Base-by-base conservation (phyloP, 2,329 filamentous ascomycete genomes). In the Aureobasidium sp. region DNA sequence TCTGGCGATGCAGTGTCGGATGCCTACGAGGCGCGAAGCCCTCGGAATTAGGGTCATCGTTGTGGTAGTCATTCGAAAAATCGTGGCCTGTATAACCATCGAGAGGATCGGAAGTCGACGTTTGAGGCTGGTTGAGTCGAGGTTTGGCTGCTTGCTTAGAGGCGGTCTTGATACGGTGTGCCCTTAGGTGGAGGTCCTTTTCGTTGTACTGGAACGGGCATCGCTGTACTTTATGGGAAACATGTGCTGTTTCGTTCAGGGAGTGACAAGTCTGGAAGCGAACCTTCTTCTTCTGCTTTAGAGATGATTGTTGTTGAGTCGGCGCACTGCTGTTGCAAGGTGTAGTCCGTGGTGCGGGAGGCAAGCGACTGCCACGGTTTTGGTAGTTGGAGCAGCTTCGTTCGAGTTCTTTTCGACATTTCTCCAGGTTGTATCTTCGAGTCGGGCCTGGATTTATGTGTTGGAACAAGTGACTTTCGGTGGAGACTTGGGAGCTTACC, bases 341-440 rank as follows among this genome's bases (percentile, higher is more conserved):
- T 25, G 40, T 45, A 11, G 53, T 37, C 10, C 23, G 38, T 21
- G 21, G 40, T 25, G 38, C 17, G 13, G 53, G 40, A 57, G 29
- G 53, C 3, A n/a, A 38, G 15, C 27, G 10, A n/a, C 27, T 37
- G 29, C n/a, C 29, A 27, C 29, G 53, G 3, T 15, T 38, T 17
- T 40, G 21, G 31, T 47, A 49, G 23, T 49, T 40, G 23, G 33
- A 29, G 31, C 55, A 49, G 45, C 55, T 58, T 23, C 17, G 21
- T 35, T 38, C 42, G 33, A 58, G 55, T 21, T 58, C 55, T n/a
- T 40, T 58, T 31, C 43, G 29, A 31, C 55, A 58, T 49, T 25
- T 58, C 31, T 31, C 33, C 33, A 58, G 23, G 11, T 49, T 47
- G 33, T 58, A 27, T 23, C 23, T 38, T 31, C 55, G 37, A 31